Conservation (phyloP, 306 rosid genomes). For the Arachis stenosperma region DNA sequence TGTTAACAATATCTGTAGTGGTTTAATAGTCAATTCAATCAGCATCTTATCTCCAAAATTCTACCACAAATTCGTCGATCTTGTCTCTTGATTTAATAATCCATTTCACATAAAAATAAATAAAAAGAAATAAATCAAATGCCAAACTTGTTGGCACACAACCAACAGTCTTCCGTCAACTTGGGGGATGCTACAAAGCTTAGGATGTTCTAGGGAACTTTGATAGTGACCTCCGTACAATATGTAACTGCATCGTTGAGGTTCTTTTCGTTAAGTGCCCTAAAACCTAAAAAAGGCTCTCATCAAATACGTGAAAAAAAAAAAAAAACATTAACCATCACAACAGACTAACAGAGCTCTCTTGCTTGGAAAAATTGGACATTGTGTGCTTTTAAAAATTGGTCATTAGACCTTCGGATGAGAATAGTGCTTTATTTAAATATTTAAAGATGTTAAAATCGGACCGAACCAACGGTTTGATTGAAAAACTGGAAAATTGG, state of each 20-base stretch:
- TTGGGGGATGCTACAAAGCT: slow-evolving; percentile 20
- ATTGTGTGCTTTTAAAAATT: no score
- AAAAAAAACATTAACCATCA: no score
- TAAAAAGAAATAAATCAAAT: not conserved
- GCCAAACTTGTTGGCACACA: slow-evolving; percentile 37
- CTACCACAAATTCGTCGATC: slow-evolving; percentile 18
- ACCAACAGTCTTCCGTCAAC: slow-evolving; percentile 36
- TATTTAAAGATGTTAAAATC: no score
- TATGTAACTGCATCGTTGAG: not conserved
- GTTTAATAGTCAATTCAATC: slow-evolving; percentile 47
- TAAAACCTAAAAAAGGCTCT: not conserved
- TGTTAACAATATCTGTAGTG: not conserved
- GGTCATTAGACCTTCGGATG: no score
- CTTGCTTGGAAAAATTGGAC: no score
- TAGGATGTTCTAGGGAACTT: not conserved
- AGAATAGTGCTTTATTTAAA: no score
- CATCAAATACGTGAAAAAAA: no score
- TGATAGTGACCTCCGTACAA: slow-evolving; percentile 1
- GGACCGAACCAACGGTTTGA: no score
- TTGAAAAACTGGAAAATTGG: no score
- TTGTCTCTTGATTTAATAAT: slow-evolving; percentile 19
- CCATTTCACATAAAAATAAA: not conserved
- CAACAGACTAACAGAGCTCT: no score
- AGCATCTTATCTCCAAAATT: slow-evolving; percentile 40
- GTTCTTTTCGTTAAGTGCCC: not conserved